A percentile compares a stretch with the other conserved stretches of the same genome.
These are phyloP conservation scores for Backusella mclennaniae DNA, from an alignment of 192 early-diverging fungal genomes.

Conservation along the genomic window DNA sequence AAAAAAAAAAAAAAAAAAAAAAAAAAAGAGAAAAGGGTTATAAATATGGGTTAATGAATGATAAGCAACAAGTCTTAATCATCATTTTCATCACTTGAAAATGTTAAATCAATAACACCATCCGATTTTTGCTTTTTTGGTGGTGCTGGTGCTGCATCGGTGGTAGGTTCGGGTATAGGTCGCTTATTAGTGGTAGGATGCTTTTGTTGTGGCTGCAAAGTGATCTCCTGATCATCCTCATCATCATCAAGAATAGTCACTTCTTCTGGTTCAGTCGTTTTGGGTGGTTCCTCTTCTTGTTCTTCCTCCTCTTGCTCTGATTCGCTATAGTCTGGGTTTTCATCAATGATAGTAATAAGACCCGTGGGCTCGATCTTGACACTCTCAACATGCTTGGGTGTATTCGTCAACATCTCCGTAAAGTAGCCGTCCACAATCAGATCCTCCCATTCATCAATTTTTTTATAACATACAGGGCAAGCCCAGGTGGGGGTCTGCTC, in stretches of 20 bases:
- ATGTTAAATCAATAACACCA: slow-evolving; percentile 2
- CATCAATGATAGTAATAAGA: background rate
- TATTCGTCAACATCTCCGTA: slow-evolving; percentile 38
- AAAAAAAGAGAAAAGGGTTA: background rate
- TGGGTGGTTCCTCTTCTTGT: background rate
- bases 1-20: background rate
- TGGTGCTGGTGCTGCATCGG: background rate
- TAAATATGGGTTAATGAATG: background rate
- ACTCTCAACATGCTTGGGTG: slow-evolving; percentile 37
- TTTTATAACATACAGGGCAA: slow-evolving; percentile 70
- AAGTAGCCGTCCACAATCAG: slow-evolving; percentile 68
- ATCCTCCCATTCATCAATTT: slow-evolving; percentile 52
- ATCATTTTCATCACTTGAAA: background rate
- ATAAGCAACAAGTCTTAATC: background rate
- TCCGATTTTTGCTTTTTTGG: background rate
- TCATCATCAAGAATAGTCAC: background rate
- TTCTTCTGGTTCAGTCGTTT: background rate
- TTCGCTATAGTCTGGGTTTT: background rate
- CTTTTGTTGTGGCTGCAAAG: background rate
- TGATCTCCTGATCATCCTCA: background rate
- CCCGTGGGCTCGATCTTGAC: slow-evolving; percentile 47
- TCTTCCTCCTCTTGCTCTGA: background rate
- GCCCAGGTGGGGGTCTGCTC: slow-evolving; percentile 64
- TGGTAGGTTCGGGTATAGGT: background rate
- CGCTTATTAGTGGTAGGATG: background rate